A percentile compares a stretch with the other conserved stretches of the same genome.
Conservation (phyloP, 2,329 filamentous ascomycete genomes). For the Ophiostoma montium region DNA sequence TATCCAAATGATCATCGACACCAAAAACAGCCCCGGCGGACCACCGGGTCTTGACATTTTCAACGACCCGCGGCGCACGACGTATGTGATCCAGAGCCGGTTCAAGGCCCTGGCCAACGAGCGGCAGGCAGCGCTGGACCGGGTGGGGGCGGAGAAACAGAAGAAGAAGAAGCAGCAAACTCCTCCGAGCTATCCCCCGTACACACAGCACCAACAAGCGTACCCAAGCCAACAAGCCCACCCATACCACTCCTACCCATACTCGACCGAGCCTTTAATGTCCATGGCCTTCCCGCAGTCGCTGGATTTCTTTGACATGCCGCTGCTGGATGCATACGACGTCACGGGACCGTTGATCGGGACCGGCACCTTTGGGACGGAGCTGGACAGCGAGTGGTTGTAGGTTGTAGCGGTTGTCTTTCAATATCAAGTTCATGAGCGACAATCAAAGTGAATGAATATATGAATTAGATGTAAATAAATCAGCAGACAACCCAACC, state of each 20-base stretch:
- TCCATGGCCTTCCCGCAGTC: background rate
- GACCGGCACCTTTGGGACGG: constrained; percentile 3
- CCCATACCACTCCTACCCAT: background rate
- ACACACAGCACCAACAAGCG: background rate
- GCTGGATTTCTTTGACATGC: constrained; percentile 5
- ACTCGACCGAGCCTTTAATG: background rate
- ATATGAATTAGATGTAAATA: background rate
- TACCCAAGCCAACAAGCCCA: background rate
- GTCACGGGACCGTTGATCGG: background rate
- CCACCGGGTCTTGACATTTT: constrained; percentile 8
- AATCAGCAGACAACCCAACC: background rate
- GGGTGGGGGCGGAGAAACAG: background rate
- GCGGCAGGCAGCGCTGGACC: background rate
- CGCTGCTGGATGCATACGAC: constrained; percentile 3
- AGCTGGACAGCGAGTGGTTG: constrained; percentile 6
- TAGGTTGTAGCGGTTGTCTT: no score
- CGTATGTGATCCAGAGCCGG: constrained; percentile 5
- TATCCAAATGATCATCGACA: constrained; percentile 10
- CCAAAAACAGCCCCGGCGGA: constrained; percentile 6
- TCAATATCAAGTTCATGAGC: no score
- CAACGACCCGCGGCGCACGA: constrained; percentile 7
- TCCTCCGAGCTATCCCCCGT: no score
- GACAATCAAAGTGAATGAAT: no score
- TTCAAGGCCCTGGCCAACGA: background rate
- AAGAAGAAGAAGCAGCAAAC: background rate